These are phyloP conservation scores for Colletotrichum somersetense DNA, from an alignment of 2,329 filamentous ascomycete species.

Conservation along the genomic window DNA sequence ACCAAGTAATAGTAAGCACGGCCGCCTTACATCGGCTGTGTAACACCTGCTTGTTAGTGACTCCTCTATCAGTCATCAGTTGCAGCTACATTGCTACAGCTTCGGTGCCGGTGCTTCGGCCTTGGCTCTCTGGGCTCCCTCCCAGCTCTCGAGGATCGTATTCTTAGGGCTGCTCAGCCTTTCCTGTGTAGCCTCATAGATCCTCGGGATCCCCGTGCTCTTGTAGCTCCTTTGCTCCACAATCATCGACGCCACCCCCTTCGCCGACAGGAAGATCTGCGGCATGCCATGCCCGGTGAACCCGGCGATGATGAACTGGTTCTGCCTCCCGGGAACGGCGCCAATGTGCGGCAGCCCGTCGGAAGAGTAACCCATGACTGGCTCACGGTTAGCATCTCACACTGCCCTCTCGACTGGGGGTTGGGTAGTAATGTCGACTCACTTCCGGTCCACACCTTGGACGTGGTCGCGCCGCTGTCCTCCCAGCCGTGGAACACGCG, in stretches of 20 bases:
- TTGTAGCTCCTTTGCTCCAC: constrained; percentile 48
- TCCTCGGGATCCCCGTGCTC: constrained; percentile 52
- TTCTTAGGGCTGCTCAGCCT: constrained; percentile 45
- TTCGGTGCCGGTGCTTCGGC: neutral
- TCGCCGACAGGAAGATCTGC: constrained; percentile 55
- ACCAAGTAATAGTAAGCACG: neutral
- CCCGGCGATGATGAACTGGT: constrained; percentile 60
- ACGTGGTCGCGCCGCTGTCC: constrained; percentile 51
- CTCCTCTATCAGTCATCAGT: too few relatives aligned
- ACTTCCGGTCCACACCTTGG: constrained; percentile 59
- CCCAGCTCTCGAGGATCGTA: constrained; percentile 28
- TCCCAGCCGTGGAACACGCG: constrained; percentile 61
- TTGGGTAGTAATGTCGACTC: constrained; percentile 23
- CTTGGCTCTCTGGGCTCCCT: neutral
- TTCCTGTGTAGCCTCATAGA: constrained; percentile 51
- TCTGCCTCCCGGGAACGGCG: constrained; percentile 53
- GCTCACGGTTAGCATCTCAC: constrained; percentile 11
- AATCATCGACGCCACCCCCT: constrained; percentile 58
- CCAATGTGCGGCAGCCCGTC: constrained; percentile 61
- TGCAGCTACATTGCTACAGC: neutral
- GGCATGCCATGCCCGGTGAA: constrained; percentile 67
- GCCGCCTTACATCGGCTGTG: neutral
- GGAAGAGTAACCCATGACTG: constrained; percentile 58
- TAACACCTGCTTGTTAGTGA: neutral
- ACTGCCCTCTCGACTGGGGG: too few relatives aligned